Conservation (phyloP, 768 basidiomycete species). For the Trametes cinnabarina region DNA sequence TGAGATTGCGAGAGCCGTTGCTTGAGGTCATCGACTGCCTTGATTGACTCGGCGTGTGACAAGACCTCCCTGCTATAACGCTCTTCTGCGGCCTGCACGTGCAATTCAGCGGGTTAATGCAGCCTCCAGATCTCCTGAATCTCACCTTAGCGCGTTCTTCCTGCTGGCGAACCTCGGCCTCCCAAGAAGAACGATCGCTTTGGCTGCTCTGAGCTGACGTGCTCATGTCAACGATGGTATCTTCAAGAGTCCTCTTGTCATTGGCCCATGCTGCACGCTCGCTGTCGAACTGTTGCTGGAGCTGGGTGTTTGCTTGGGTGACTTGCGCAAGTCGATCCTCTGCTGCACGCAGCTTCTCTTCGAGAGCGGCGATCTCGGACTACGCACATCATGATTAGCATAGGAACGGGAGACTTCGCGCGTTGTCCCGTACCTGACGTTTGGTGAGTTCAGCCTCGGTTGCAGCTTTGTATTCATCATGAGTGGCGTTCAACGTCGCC, state of each 20-base stretch:
- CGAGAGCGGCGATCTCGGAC: conserved; percentile 63
- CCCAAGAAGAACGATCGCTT: conserved; percentile 59
- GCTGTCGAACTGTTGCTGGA: conserved; percentile 63
- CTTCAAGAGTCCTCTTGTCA: conserved; percentile 82
- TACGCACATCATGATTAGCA: conserved; percentile 30
- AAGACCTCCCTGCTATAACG: conserved; percentile 80
- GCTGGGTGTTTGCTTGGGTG: conserved; percentile 49
- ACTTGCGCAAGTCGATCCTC: conserved; percentile 54
- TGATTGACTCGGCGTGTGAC: conserved; percentile 83
- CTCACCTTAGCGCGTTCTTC: conserved; percentile 69
- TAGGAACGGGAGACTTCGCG: background rate
- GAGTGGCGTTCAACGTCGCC: conserved; percentile 62
- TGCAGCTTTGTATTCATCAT: conserved; percentile 75
- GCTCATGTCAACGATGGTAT: conserved; percentile 77
- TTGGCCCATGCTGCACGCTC: conserved; percentile 69
- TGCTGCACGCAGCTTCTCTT: conserved; percentile 55
- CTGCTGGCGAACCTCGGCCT: conserved; percentile 62
- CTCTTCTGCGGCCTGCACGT: conserved; percentile 59
- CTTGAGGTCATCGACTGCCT: conserved; percentile 61
- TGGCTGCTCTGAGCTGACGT: conserved; percentile 69
- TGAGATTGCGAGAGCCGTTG: conserved; percentile 57
- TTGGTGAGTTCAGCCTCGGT: conserved; percentile 67
- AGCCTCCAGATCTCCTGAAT: background rate
- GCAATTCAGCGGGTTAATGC: background rate
- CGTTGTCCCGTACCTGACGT: conserved; percentile 51